These are phyloP conservation scores for Strigomonas culicis DNA, from an alignment of 208 protist genomes.

Conservation along the genomic window DNA sequence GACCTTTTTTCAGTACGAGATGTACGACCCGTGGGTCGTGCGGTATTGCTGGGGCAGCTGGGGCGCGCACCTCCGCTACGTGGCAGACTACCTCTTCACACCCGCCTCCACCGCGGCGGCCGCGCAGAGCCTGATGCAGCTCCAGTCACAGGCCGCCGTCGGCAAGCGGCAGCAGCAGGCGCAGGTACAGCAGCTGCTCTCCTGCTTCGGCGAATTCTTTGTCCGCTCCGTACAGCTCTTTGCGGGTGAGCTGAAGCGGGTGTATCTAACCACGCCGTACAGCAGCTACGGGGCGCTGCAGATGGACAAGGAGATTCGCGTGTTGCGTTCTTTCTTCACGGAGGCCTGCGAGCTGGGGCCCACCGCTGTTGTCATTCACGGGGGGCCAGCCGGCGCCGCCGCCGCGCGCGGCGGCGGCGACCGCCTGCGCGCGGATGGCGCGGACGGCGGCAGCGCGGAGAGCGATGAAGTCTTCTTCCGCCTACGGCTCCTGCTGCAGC, in stretches of 20 bases:
- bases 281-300: constrained; percentile 74
- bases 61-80: constrained; percentile 16
- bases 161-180: not conserved
- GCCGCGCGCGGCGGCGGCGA: no score
- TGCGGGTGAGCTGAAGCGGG: constrained; percentile 2
- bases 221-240: not conserved
- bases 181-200: not conserved
- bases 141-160: not conserved
- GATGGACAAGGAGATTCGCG: constrained; percentile 77
- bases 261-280: constrained; percentile 50
- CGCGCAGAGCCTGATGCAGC: not conserved
- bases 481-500: not conserved
- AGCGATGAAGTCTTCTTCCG: no score
- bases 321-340: constrained; percentile 61
- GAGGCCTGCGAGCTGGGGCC: constrained; percentile 47
- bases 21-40: constrained; percentile 85
- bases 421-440: no score
- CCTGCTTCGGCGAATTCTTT: not conserved
- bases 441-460: no score
- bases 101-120: constrained; percentile 25
- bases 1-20: constrained; percentile 73
- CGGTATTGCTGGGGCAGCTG: constrained; percentile 37
- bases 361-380: no score
- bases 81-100: constrained; percentile 19
- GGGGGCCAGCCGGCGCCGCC: no score